Evolutionary conservation across 768 basidiomycete species (phyloP).

Genomic region (Chalciporus chontae): DNA sequence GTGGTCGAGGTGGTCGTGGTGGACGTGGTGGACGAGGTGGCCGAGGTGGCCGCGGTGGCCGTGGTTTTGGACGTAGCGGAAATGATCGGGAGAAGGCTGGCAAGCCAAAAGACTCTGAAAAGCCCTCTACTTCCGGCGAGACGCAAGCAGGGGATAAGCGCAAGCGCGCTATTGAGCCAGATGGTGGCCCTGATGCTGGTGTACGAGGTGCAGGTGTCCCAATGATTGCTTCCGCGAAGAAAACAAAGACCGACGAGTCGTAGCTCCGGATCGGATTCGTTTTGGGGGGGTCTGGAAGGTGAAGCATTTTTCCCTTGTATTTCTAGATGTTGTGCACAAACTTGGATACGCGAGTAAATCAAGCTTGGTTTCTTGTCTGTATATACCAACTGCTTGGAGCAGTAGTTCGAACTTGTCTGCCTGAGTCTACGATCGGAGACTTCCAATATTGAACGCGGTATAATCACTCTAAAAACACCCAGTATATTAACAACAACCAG

Average conservation of each 20-base stretch:
- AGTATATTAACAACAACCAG: too few relatives aligned
- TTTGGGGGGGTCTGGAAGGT: too few relatives aligned
- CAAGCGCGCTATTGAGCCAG: conserved; percentile 73
- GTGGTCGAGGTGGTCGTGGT: conserved; percentile 37
- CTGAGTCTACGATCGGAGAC: too few relatives aligned
- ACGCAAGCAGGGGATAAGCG: conserved; percentile 67
- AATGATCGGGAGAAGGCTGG: conserved; percentile 17
- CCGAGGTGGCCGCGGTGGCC: conserved; percentile 30
- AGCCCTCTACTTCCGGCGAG: conserved; percentile 29
- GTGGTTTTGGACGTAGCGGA: conserved; percentile 30
- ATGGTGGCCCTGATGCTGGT: conserved; percentile 70
- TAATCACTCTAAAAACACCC: too few relatives aligned
- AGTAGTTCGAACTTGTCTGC: too few relatives aligned
- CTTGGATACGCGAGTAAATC: not conserved
- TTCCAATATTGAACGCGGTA: too few relatives aligned
- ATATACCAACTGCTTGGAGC: too few relatives aligned
- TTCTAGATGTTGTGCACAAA: conserved; percentile 7
- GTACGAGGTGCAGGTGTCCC: conserved; percentile 63
- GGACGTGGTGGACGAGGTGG: conserved; percentile 40
- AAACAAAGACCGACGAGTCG: conserved; percentile 38
- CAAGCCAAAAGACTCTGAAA: conserved; percentile 14
- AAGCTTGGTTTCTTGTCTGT: not conserved
- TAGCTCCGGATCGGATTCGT: conserved; percentile 5
- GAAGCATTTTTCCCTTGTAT: conserved; percentile 6
- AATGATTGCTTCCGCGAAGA: conserved; percentile 36